Base-by-base conservation (phyloP, 1,139 yeast genomes). In the Yamadazyma triangularis region DNA sequence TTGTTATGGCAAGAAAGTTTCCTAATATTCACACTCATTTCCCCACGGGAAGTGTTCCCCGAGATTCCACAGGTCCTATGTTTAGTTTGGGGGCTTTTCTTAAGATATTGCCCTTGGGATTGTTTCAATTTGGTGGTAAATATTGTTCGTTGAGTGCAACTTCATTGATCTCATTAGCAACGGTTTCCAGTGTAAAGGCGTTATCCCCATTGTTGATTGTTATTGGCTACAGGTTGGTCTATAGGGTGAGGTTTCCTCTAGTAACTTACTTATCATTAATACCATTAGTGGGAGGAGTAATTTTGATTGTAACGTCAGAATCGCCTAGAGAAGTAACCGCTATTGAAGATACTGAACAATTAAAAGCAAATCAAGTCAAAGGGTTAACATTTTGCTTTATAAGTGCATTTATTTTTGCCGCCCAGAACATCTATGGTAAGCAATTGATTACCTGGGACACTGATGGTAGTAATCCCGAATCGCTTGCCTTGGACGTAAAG, bases 361-460 rank as follows among this genome's bases (percentile, higher is more conserved):
- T n/a, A 15, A 15, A 15, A n/a, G 32, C 35, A 11, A 36, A 35
- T 12, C 59, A 59, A 29, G 23, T 59, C 12, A 49, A 53, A 31
- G 70, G 70, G 4, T 34, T 62, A 14, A 23, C 45, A 2, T 60
- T 45, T 33, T 59, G 68, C 34, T 35, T 58, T 8, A 29, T 56
- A 21, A 56, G 66, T 35, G 51, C 64, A 7, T 29, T 63, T 4
- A 52, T 62, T 8, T 63, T 64, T 50, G 69, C 69, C 2, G 58
- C 60, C 6, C 70, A 64, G 35, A 64, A 62, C 35, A 63, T 64
- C 8, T 64, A 64, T 38, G 69, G 68, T n/a, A 64, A 64, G 35
- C 62, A 57, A 36, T 45, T 64, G 26, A 53, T 64, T 29, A 64
- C 67, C 2, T 60, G 67, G 65, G 59, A 53, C 26, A 30, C 51